These are phyloP conservation scores for Salix koriyanagi DNA, from an alignment of 345 rosid genomes.

Conservation along the genomic window DNA sequence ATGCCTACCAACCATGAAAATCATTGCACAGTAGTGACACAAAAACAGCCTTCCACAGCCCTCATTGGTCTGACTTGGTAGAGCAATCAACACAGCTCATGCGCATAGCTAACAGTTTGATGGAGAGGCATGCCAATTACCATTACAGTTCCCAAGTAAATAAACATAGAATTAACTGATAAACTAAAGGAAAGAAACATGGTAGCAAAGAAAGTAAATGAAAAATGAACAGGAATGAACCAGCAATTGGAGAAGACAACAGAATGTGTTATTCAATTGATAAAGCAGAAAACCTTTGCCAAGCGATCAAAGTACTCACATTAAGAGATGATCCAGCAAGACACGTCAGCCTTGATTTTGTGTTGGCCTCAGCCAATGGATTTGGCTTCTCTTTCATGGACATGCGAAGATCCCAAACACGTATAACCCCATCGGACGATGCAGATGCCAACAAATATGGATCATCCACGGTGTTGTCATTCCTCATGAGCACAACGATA, in stretches of 20 bases:
- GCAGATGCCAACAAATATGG: constrained; percentile 77
- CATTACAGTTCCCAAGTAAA: background rate
- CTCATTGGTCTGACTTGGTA: background rate
- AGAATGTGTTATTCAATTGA: background rate
- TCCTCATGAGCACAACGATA: constrained; percentile 59
- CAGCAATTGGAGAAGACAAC: background rate
- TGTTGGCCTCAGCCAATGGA: constrained; percentile 74
- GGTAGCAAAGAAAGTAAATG: background rate
- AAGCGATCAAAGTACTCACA: constrained; percentile 9
- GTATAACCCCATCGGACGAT: constrained; percentile 84
- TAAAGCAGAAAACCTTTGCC: background rate
- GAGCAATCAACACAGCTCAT: background rate
- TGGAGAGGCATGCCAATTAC: background rate
- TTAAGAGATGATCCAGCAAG: constrained; percentile 54
- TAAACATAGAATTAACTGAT: background rate
- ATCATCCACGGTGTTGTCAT: constrained; percentile 42
- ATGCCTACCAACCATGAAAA: too few species aligned
- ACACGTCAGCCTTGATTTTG: constrained; percentile 88
- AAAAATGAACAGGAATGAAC: background rate
- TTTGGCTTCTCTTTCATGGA: constrained; percentile 55
- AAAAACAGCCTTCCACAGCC: background rate
- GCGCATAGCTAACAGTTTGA: background rate
- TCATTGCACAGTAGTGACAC: too few species aligned
- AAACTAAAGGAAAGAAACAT: background rate
- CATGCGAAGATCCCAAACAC: constrained; percentile 90